Evolutionary conservation across 2,329 filamentous ascomycete species (phyloP).

Genomic region (Colletotrichum gigasporum): DNA sequence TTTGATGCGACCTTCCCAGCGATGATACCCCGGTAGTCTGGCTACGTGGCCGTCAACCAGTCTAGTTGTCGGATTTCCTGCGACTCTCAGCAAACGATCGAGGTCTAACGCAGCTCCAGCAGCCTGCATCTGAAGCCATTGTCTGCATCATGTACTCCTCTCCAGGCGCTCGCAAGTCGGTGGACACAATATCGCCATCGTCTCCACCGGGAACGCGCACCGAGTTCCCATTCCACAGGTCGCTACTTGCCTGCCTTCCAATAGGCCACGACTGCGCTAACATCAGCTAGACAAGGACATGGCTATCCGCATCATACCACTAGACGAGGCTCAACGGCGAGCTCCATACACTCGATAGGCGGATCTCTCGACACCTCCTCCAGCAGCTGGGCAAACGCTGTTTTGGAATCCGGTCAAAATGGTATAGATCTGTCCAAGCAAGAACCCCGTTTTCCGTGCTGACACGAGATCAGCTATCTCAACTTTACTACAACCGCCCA

Average conservation of each 20-base stretch:
- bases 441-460: constrained; percentile 2
- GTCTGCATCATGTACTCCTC: constrained; percentile 66
- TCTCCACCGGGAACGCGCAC: constrained; percentile 59
- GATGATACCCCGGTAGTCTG: constrained; percentile 61
- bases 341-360: constrained; percentile 88
- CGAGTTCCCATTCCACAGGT: constrained; percentile 71
- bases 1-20: constrained; percentile 39
- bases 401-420: constrained; percentile 83
- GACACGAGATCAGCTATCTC: constrained; percentile 75
- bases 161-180: constrained; percentile 68
- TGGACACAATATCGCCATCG: constrained; percentile 69
- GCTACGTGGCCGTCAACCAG: constrained; percentile 46
- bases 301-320: constrained; percentile 57
- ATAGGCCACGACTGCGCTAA: constrained; percentile 15
- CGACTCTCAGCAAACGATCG: constrained; percentile 21
- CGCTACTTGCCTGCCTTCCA: constrained; percentile 24
- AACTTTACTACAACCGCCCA: constrained; percentile 89
- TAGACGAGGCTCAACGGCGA: constrained; percentile 83
- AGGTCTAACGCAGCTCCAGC: constrained; percentile 9
- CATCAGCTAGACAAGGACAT: constrained; percentile 51
- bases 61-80: constrained; percentile 44
- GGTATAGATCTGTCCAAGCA: constrained; percentile 55
- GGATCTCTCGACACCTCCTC: constrained; percentile 80
- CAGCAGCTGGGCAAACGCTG: constrained; percentile 62
- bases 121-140: constrained; percentile 11